These are phyloP conservation scores for Candolleomyces aberdarensis DNA, from an alignment of 768 basidiomycete genomes.

Conservation along the genomic window DNA sequence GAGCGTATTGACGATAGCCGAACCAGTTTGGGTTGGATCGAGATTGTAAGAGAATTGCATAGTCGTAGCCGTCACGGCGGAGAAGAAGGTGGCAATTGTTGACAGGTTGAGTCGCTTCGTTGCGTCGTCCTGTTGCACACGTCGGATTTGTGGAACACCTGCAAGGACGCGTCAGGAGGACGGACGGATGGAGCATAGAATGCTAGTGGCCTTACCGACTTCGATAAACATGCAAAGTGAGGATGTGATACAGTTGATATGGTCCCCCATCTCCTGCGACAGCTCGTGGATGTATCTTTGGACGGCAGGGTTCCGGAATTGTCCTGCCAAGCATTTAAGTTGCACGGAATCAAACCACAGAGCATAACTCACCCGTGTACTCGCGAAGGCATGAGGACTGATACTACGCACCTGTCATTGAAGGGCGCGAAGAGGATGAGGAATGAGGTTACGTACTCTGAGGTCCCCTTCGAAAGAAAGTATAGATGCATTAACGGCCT, in stretches of 20 bases:
- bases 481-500: constrained; percentile 65
- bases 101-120: constrained; percentile 69
- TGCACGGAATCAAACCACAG: not conserved
- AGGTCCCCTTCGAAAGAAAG: constrained; percentile 67
- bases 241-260: constrained; percentile 64
- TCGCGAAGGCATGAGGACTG: constrained; percentile 71
- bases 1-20: constrained; percentile 62
- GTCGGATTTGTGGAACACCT: constrained; percentile 76
- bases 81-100: constrained; percentile 77
- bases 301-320: constrained; percentile 70
- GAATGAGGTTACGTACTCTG: constrained; percentile 37
- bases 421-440: not conserved
- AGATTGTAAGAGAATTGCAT: constrained; percentile 63
- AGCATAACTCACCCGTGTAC: constrained; percentile 46
- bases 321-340: constrained; percentile 36
- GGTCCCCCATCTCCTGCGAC: constrained; percentile 68
- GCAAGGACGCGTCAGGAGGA: not conserved
- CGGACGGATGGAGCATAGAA: not conserved
- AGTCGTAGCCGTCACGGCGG: constrained; percentile 72
- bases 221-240: constrained; percentile 74
- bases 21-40: constrained; percentile 22
- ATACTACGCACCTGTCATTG: constrained; percentile 34
- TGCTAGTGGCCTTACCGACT: constrained; percentile 47
- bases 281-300: constrained; percentile 75
- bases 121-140: constrained; percentile 70